These are phyloP conservation scores for Skeletonema menzelii DNA, from an alignment of 108 stramenopile species.

Conservation along the genomic window DNA sequence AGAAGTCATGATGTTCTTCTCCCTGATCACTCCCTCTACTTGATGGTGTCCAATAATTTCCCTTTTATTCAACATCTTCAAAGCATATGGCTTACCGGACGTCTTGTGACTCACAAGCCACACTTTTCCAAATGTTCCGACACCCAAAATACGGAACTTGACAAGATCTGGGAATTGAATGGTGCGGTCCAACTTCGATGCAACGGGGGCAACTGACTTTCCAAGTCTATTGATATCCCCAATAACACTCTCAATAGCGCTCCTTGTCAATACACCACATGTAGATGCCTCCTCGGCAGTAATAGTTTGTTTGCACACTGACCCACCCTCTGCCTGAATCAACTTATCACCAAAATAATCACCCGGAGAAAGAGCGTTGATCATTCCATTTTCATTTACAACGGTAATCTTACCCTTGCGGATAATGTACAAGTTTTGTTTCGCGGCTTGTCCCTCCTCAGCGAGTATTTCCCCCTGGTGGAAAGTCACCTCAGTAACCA, in stretches of 20 bases:
- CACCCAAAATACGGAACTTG: slow-evolving; percentile 93
- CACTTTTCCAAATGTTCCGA: slow-evolving; percentile 98
- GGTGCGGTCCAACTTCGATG: slow-evolving; percentile 53
- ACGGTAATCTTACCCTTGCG: slow-evolving; percentile 67
- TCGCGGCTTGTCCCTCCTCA: slow-evolving; percentile 73
- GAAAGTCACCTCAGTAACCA: slow-evolving; percentile 66
- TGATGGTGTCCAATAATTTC: slow-evolving; percentile 98
- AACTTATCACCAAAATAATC: slow-evolving; percentile 84
- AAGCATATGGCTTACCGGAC: slow-evolving; percentile 78
- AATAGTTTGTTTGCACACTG: slow-evolving; percentile 61
- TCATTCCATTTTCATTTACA: slow-evolving; percentile 72
- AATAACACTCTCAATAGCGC: slow-evolving; percentile 75
- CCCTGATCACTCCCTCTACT: slow-evolving; percentile 89
- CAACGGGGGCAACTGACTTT: slow-evolving; percentile 47
- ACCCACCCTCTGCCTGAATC: slow-evolving; percentile 61
- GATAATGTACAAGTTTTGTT: slow-evolving; percentile 82
- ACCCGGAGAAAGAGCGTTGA: slow-evolving; percentile 71
- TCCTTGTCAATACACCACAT: slow-evolving; percentile 71
- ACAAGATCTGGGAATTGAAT: slow-evolving; percentile 76
- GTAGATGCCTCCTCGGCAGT: slow-evolving; percentile 70
- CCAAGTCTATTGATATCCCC: slow-evolving; percentile 73
- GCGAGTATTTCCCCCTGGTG: slow-evolving; percentile 69
- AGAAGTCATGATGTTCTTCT: slow-evolving; percentile 91
- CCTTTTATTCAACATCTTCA: slow-evolving; percentile 91
- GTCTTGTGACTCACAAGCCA: slow-evolving; percentile 95